Evolutionary conservation across 2,329 filamentous ascomycete species (phyloP).

Genomic region (Fusarium burgessii): DNA sequence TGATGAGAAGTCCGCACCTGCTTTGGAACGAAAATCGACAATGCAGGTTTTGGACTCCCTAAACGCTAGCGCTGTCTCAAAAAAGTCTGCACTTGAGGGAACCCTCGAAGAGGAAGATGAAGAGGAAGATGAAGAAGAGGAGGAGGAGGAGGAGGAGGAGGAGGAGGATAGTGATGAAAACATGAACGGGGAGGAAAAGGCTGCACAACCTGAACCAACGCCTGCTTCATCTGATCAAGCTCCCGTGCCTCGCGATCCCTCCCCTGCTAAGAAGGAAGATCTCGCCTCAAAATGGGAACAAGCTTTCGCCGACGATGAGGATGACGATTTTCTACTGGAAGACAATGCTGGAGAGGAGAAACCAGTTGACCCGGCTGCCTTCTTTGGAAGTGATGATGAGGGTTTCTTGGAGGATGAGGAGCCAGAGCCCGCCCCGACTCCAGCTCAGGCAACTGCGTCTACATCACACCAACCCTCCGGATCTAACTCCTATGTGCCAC

Average conservation of each 20-base stretch:
- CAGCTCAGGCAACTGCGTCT: conserved; percentile 12
- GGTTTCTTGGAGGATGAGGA: conserved; percentile 80
- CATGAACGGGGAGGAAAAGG: conserved; percentile 25
- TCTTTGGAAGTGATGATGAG: conserved; percentile 86
- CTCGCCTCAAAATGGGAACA: conserved; percentile 86
- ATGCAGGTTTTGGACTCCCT: conserved; percentile 71
- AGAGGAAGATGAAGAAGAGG: not conserved
- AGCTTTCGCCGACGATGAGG: conserved; percentile 80
- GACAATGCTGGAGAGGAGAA: conserved; percentile 60
- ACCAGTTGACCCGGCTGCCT: conserved; percentile 70
- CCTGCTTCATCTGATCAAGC: conserved; percentile 40
- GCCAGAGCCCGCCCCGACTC: conserved; percentile 41
- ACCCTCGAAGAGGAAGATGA: conserved; percentile 44
- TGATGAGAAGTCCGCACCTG: conserved; percentile 23
- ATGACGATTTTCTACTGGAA: conserved; percentile 73
- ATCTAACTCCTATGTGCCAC: conserved; percentile 47
- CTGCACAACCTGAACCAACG: conserved; percentile 19
- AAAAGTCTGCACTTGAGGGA: conserved; percentile 51
- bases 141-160: not conserved
- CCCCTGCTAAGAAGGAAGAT: conserved; percentile 65
- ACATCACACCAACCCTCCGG: conserved; percentile 20
- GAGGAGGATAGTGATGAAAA: not conserved
- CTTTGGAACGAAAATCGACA: conserved; percentile 76
- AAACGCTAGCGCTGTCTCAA: conserved; percentile 50
- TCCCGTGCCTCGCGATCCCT: conserved; percentile 38